These are phyloP conservation scores for Pisolithus albus DNA, from an alignment of 768 basidiomycete genomes.

Conservation along the genomic window DNA sequence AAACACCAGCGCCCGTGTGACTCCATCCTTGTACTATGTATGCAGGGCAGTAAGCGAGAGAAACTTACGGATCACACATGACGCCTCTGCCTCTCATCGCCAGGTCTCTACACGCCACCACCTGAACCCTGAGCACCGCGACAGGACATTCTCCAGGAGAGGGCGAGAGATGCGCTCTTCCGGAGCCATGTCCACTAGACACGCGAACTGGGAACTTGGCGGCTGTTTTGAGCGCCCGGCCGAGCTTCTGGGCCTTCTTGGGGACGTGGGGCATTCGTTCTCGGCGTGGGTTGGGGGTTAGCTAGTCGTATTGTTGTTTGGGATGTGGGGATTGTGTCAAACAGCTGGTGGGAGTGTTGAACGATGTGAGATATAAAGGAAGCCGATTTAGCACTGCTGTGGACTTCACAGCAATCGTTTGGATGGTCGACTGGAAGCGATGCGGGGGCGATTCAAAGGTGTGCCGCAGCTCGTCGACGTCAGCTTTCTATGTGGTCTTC, in stretches of 20 bases:
- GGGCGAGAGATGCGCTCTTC: constrained; percentile 35
- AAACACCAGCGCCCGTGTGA: not conserved
- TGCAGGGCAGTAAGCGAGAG: not conserved
- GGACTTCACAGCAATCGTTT: too few relatives aligned
- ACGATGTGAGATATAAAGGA: too few relatives aligned
- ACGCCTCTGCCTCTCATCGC: constrained; percentile 59
- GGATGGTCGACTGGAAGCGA: too few relatives aligned
- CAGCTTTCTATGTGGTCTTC: too few relatives aligned
- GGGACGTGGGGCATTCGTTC: constrained; percentile 26
- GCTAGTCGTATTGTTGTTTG: too few relatives aligned
- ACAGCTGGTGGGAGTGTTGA: too few relatives aligned
- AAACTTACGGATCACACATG: constrained; percentile 68
- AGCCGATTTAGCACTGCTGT: too few relatives aligned
- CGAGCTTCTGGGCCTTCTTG: constrained; percentile 45
- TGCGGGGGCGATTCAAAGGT: too few relatives aligned
- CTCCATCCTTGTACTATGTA: too few relatives aligned
- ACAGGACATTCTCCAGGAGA: constrained; percentile 57
- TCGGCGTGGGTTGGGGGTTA: not conserved
- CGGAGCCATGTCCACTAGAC: constrained; percentile 33
- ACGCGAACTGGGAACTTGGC: constrained; percentile 48
- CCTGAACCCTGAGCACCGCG: constrained; percentile 60
- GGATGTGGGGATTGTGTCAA: too few relatives aligned
- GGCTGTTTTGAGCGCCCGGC: constrained; percentile 54
- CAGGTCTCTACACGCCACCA: constrained; percentile 57
- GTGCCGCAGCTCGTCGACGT: too few relatives aligned